These are phyloP conservation scores for Penicillium frequentans DNA, from an alignment of 2,329 filamentous ascomycete genomes.

Conservation along the genomic window DNA sequence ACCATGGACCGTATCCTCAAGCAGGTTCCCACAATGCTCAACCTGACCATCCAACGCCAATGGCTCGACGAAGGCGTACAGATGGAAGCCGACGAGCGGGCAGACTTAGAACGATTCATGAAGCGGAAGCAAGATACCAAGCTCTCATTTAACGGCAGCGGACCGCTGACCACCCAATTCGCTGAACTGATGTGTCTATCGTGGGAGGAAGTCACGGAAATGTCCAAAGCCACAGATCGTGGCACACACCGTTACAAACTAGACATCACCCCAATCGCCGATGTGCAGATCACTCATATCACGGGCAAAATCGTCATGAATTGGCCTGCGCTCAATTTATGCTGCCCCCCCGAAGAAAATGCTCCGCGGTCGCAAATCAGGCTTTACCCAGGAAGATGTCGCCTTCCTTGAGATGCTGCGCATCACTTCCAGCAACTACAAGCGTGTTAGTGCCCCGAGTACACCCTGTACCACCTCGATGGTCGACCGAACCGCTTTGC, in stretches of 20 bases:
- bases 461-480: neutral
- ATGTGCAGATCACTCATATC: slow-evolving; percentile 19
- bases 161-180: neutral
- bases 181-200: neutral
- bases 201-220: neutral
- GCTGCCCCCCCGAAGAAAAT: slow-evolving; percentile 32
- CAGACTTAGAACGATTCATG: slow-evolving; percentile 22
- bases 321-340: slow-evolving; percentile 21
- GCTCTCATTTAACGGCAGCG: slow-evolving; percentile 18
- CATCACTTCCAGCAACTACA: slow-evolving; percentile 22
- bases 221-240: neutral
- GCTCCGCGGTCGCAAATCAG: slow-evolving; percentile 28
- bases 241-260: slow-evolving; percentile 17
- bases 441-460: neutral
- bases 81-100: slow-evolving; percentile 20
- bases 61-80: slow-evolving; percentile 30
- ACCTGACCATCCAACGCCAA: slow-evolving; percentile 33
- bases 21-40: slow-evolving; percentile 36
- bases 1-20: slow-evolving; percentile 34
- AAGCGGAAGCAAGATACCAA: slow-evolving; percentile 11
- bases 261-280: slow-evolving; percentile 18
- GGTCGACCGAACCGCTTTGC: slow-evolving; percentile 32
- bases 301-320: slow-evolving; percentile 7
- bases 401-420: slow-evolving; percentile 39
- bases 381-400: slow-evolving; percentile 31